Percentiles rank a stretch among this genome's conserved stretches.
Conservation (phyloP, 2,329 filamentous ascomycete species). For the Microcyclosporella mali region DNA sequence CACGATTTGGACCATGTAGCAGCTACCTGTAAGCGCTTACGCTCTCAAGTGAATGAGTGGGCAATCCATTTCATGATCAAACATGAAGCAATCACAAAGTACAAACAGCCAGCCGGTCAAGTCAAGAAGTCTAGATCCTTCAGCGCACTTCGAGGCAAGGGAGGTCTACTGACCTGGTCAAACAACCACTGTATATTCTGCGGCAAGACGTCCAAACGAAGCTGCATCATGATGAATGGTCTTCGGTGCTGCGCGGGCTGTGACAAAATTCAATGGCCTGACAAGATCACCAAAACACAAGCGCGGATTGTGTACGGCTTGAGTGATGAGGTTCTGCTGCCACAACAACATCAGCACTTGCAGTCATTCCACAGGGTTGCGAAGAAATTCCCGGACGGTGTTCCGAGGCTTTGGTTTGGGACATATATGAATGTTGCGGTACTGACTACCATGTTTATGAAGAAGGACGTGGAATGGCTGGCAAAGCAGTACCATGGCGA, state of each 20-base stretch:
- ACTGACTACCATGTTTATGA: constrained; percentile 25
- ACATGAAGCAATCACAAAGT: constrained; percentile 23
- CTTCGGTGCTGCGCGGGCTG: constrained; percentile 26
- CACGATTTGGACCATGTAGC: constrained; percentile 22
- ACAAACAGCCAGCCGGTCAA: constrained; percentile 4
- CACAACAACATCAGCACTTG: constrained; percentile 2
- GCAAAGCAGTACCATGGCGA: constrained; percentile 19
- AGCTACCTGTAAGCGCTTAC: constrained; percentile 20
- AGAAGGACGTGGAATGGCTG: constrained; percentile 20
- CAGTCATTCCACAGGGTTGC: neutral
- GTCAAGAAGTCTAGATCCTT: constrained; percentile 5
- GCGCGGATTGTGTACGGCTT: constrained; percentile 22
- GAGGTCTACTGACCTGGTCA: constrained; percentile 22
- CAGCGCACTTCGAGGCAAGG: constrained; percentile 11
- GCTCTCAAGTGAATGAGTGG: constrained; percentile 24
- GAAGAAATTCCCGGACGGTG: constrained; percentile 1
- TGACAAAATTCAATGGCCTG: constrained; percentile 26
- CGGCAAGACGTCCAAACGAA: constrained; percentile 21
- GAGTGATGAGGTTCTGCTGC: constrained; percentile 22
- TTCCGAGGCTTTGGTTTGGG: constrained; percentile 22
- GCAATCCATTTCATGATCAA: constrained; percentile 22
- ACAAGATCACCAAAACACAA: constrained; percentile 28
- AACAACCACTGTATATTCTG: constrained; percentile 28
- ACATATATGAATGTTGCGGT: constrained; percentile 18
- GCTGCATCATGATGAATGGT: constrained; percentile 27